Conservation (phyloP, 352 stramenopile genomes). For the Phytophthora uliginosa region DNA sequence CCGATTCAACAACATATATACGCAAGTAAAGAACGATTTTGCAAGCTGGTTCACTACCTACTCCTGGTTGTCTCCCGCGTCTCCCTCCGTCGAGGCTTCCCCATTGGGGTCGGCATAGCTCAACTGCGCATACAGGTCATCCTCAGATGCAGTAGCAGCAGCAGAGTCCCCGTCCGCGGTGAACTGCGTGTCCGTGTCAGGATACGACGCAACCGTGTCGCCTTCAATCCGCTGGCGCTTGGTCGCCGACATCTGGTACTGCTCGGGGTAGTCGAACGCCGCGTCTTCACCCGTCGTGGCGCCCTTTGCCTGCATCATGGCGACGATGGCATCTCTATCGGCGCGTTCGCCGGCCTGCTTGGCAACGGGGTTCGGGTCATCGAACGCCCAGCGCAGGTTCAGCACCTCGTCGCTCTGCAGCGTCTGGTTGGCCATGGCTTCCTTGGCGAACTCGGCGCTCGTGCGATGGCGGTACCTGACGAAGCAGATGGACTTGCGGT, state of each 20-base stretch:
- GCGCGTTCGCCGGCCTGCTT: conserved; percentile 88
- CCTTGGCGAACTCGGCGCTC: conserved; percentile 87
- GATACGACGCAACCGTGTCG: conserved; percentile 75
- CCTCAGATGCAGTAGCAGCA: conserved; percentile 16
- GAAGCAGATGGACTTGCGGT: conserved; percentile 93
- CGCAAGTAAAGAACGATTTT: conserved; percentile 29
- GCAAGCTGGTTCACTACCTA: conserved; percentile 8
- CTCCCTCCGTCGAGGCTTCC: conserved; percentile 30
- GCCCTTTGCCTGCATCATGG: conserved; percentile 83
- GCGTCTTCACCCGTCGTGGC: conserved; percentile 61
- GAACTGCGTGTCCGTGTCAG: conserved; percentile 78
- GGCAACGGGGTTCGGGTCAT: conserved; percentile 95
- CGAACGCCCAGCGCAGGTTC: conserved; percentile 94
- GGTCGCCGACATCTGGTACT: conserved; percentile 76
- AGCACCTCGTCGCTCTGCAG: conserved; percentile 92
- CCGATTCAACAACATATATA: conserved; percentile 21
- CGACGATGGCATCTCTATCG: conserved; percentile 91
- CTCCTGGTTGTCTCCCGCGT: conserved; percentile 24
- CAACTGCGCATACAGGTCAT: conserved; percentile 58
- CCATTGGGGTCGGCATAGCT: conserved; percentile 67
- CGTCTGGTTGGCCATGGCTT: conserved; percentile 93
- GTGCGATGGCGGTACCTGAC: conserved; percentile 87
- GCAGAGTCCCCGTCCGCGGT: neutral
- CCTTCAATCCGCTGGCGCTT: conserved; percentile 81
- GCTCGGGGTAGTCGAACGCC: conserved; percentile 82